A percentile compares a stretch with the other conserved stretches of the same genome.
Evolutionary conservation across 192 early-diverging fungal genomes (phyloP).

Genomic region (Rhizophagus prolifer): DNA sequence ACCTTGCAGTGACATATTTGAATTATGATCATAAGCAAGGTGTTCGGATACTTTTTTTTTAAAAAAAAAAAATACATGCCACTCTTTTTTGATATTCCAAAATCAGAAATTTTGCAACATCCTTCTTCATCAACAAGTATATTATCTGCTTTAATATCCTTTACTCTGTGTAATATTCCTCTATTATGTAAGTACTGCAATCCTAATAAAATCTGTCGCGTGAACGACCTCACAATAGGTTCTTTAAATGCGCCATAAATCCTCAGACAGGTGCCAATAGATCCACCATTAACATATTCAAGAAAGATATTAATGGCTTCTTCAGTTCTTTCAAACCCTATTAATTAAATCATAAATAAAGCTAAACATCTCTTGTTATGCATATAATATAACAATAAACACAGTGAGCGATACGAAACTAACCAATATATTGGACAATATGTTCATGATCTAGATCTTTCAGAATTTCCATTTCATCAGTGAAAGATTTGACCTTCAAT

Average conservation of each 20-base stretch:
- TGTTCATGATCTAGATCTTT: slow-evolving; percentile 83
- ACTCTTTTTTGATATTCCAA: slow-evolving; percentile 89
- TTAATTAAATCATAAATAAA: slow-evolving; percentile 10
- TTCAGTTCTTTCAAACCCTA: slow-evolving; percentile 55
- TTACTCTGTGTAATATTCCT: slow-evolving; percentile 70
- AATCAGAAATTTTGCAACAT: slow-evolving; percentile 94
- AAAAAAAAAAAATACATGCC: slow-evolving; percentile 36
- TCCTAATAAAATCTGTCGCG: slow-evolving; percentile 80
- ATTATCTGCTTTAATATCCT: slow-evolving; percentile 83
- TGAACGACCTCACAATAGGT: slow-evolving; percentile 68
- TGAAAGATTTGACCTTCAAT: slow-evolving; percentile 51
- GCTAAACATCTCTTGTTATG: neutral
- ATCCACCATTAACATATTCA: slow-evolving; percentile 96
- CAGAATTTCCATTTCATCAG: slow-evolving; percentile 72
- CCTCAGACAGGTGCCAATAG: slow-evolving; percentile 75
- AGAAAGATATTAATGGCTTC: slow-evolving; percentile 88
- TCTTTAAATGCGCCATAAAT: slow-evolving; percentile 74
- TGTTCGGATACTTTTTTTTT: slow-evolving; percentile 32
- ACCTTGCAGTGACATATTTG: slow-evolving; percentile 62
- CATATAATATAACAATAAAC: neutral
- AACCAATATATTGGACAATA: slow-evolving; percentile 92
- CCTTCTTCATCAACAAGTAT: slow-evolving; percentile 78
- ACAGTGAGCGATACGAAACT: slow-evolving; percentile 30
- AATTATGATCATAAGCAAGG: slow-evolving; percentile 40
- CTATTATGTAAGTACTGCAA: slow-evolving; percentile 83